These are phyloP conservation scores for Teunomyces stri DNA, from an alignment of 805 yeast genomes.

Conservation along the genomic window DNA sequence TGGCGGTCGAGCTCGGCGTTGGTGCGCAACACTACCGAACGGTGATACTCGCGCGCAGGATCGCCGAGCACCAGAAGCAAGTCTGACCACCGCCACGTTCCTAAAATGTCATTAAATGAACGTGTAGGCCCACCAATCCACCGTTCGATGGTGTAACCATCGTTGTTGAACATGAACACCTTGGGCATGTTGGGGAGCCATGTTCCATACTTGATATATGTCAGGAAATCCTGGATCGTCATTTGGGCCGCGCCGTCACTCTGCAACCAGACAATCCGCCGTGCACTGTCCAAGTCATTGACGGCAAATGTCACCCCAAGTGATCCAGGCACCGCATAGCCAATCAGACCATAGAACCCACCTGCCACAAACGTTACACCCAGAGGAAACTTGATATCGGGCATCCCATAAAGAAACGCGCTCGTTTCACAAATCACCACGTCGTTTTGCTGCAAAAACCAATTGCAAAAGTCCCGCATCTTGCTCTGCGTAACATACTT, in stretches of 20 bases:
- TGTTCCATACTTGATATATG: conserved; percentile 51
- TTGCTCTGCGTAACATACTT: conserved; percentile 29
- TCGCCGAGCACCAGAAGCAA: conserved; percentile 67
- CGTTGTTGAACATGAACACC: conserved; percentile 74
- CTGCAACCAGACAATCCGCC: conserved; percentile 69
- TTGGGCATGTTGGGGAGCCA: conserved; percentile 51
- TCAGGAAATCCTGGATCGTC: conserved; percentile 83
- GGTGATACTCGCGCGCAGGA: conserved; percentile 19
- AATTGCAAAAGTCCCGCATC: conserved; percentile 33
- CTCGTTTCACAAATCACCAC: conserved; percentile 80
- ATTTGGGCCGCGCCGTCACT: conserved; percentile 96
- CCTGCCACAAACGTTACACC: conserved; percentile 58
- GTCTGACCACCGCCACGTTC: conserved; percentile 78
- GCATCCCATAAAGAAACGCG: conserved; percentile 73
- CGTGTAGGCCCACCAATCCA: conserved; percentile 76
- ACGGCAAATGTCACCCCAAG: conserved; percentile 78
- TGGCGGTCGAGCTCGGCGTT: conserved; percentile 19
- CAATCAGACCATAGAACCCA: conserved; percentile 80
- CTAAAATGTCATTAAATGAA: conserved; percentile 77
- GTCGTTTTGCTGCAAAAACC: conserved; percentile 56
- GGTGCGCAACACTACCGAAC: conserved; percentile 17
- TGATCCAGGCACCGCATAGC: conserved; percentile 83
- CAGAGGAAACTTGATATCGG: conserved; percentile 62
- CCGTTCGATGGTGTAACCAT: conserved; percentile 89
- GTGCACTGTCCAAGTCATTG: conserved; percentile 47